Evolutionary conservation across 805 yeast species (phyloP), one percentile per base, ranked within the genome.

Genomic region (Monosporozyma yasuniensis): DNA sequence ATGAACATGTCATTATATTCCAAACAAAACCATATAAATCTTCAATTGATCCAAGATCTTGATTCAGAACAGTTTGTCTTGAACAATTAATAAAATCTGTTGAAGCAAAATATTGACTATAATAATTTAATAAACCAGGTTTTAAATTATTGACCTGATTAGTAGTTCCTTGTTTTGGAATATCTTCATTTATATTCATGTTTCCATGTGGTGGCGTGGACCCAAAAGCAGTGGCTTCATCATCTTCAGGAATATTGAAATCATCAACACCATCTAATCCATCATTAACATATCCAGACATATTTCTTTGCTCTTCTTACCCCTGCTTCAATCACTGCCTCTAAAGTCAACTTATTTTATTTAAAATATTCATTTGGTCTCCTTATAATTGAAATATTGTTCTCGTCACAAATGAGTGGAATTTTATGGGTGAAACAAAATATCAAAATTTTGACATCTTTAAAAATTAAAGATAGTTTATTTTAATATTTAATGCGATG

Each of bases 1-100:
- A 79, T 0, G 87, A 79, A 46, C 87, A 78, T 0, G 96, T 84
- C 0, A 89, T 88, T 11, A 91, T 85, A 42, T 90, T 81, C 98
- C 98, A 90, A 18, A 88, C 71, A 7, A 95, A 84, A 0, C 96
- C 96, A 64, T 88, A 91, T 48, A 90, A 68, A 60, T 90, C 98
- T 3, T 67, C 73, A 60, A 48, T 4, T 4, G 25, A 10, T 22
- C 28, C 46, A 19, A 43, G 16, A 28, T 43, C 35, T 10, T 11
- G 10, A 22, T 39, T 39, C 16, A 8, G 4, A 5, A 43, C 9
- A 9, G 37, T 28, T 30, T 18, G n/a, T n/a, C 10, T 16, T 3
- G 16, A 28, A 6, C 37, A 12, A 8, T 43, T 27, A 43, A 28
- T 18, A 18, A 43, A 43, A 7, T 19, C 11, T 18, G 34, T 32